These are phyloP conservation scores for Cytospora schulzeri DNA, from an alignment of 2,329 filamentous ascomycete genomes.

Conservation along the genomic window DNA sequence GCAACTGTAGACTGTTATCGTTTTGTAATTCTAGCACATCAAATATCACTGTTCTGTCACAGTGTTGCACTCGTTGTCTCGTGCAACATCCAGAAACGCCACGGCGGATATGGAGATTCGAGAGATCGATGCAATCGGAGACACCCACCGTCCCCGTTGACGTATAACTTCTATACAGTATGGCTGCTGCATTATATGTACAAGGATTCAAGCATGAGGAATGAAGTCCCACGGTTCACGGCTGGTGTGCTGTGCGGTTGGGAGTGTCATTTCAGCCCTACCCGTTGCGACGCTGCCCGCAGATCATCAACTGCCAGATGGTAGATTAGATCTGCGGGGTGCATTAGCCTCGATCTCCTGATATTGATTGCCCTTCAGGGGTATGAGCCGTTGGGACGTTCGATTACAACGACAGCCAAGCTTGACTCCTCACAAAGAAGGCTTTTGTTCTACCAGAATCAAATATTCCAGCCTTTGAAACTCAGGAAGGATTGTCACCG, in stretches of 20 bases:
- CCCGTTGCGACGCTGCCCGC: conserved; percentile 3
- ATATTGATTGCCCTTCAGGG: conserved; percentile 6
- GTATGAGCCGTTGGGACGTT: neutral
- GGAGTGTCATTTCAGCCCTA: conserved; percentile 20
- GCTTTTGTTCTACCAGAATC: neutral
- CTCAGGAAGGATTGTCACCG: no score
- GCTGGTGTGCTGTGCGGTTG: neutral
- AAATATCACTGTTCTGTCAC: neutral
- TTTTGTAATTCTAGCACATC: neutral
- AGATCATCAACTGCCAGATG: conserved; percentile 22
- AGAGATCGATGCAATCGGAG: neutral
- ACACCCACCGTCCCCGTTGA: neutral
- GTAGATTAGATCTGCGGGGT: conserved; percentile 15
- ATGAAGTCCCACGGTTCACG: neutral
- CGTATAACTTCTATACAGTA: neutral
- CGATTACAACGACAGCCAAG: neutral
- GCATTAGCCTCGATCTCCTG: conserved; percentile 20
- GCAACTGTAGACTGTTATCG: no score
- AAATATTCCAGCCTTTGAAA: neutral
- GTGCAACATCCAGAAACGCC: neutral
- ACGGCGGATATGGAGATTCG: neutral
- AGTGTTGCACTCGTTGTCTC: neutral
- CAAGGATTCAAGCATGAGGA: neutral
- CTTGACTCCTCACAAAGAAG: neutral
- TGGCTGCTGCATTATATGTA: neutral